Base-by-base conservation (phyloP, 371 early-diverging fungal species). In the Mortierella sp. region DNA sequence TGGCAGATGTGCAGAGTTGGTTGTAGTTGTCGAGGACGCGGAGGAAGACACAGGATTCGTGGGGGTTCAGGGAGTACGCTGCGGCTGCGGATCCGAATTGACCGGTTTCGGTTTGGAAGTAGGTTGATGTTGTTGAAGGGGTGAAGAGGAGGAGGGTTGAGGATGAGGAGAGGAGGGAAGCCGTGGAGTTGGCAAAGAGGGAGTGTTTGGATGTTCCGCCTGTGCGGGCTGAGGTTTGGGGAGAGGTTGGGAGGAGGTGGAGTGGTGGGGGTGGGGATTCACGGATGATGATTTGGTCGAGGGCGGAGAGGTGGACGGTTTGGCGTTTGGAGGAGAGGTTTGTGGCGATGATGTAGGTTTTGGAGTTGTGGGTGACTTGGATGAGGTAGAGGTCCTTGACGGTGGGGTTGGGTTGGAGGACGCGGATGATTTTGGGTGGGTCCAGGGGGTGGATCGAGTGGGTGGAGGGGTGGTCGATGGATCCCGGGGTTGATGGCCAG, bases 321-420 rank as follows among this genome's bases (percentile, higher is more conserved):
- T 92, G 90, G 1, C 85, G 88, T 21, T 88, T 88, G 12, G 84
- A 83, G 2, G 90, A 87, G 51, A 93, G 73, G 75, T 93, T 93
- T 32, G 89, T 79, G 46, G 81, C 88, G 1, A 91, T 89, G 4
- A 91, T 88, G 74, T 88, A 91, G 27, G 79, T 83, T 0, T 87
- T 76, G 11, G 75, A 58, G 11, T 49, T 41, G 4, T 84, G 82
- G 4, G 49, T 44, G 71, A 89, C 90, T 11, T 88, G 85, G 38
- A 92, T 79, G 48, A 87, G 49, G 75, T 90, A 93, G 8, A 92
- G 83, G 24, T 91, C 86, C 44, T 84, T 81, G 41, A 88, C 83
- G 32, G 84, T 82, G 16, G 91, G 89, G 38, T 90, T 54, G 18
- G 89, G 88, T 21, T 89, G 76, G 10, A 91, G 83, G 11, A 83